A percentile compares a stretch with the other conserved stretches of the same genome.
These are phyloP conservation scores for Porcisia deanei DNA, from an alignment of 208 protist species.

Conservation along the genomic window DNA sequence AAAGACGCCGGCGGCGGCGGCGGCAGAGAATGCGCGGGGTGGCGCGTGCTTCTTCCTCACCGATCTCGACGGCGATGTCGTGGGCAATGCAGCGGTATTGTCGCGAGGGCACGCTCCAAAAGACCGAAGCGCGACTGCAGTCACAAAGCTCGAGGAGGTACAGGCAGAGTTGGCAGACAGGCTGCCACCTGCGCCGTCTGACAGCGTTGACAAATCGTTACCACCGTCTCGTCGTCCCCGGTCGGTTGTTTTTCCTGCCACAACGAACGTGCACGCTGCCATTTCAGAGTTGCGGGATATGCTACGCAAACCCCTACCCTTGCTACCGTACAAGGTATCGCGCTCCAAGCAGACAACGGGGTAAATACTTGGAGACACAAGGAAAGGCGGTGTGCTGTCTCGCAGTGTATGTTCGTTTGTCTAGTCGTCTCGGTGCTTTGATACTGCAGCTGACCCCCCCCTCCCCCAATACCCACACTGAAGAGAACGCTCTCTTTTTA, in stretches of 20 bases:
- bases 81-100: neutral
- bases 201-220: neutral
- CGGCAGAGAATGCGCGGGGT: neutral
- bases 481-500: no score
- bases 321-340: constrained; percentile 55
- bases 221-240: constrained; percentile 16
- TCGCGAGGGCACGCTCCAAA: neutral
- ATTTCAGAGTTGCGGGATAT: constrained; percentile 78
- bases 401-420: neutral
- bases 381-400: neutral
- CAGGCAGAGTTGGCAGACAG: neutral
- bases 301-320: constrained; percentile 75
- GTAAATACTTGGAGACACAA: neutral
- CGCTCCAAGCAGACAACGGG: constrained; percentile 3
- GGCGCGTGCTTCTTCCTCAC: constrained; percentile 45
- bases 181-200: neutral
- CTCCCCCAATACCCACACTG: neutral
- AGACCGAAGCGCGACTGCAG: neutral
- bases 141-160: neutral
- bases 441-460: neutral
- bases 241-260: constrained; percentile 43
- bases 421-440: neutral
- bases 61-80: constrained; percentile 21
- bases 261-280: constrained; percentile 74
- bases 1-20: neutral